Base-by-base conservation (phyloP, 1,284 basidiomycete genomes). In the Xerocomus tenax region DNA sequence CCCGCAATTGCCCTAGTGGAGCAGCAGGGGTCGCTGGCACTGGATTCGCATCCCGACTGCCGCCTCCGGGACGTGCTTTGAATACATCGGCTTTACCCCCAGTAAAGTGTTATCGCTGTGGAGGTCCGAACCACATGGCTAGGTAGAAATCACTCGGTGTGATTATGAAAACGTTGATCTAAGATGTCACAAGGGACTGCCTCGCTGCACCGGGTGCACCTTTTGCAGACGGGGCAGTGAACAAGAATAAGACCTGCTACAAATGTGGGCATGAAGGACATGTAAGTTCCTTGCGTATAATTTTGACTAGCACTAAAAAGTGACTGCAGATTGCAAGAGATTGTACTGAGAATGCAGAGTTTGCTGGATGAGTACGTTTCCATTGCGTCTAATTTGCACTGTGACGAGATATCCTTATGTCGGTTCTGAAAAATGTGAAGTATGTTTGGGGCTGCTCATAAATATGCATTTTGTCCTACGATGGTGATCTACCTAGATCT, bases 251-350 rank as follows among this genome's bases (percentile, higher is more conserved):
- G 71, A 87, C 82, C 40, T 91, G 88, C 66, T 91, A 87, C 71
- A 88, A 87, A 64, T 91, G 88, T 62, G 83, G 87, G 62, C 79
- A 84, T 65, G 83, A 86, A 66, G 87, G 88, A 55, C 88, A 91
- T 73, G 87, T 91, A 60, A 62, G 77, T 68, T 30, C 35, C 42
- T 44, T 35, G 23, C 10, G 4, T 44, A 32, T 35, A 39, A 15
- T 42, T 15, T 25, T 16, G 29, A 38, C 41, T 40, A n/a, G 34
- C 16, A 40, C 52, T 50, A 12, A 56, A 21, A 50, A 54, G 54
- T 63, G 57, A 30, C 47, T 45, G 38, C 46, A 89, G 85, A 86
- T 89, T 63, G 84, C 86, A 40, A 77, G 82, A 66, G 84, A 88
- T 52, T 89, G 86, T 66, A 80, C 82, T 30, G 83, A 87, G 66